A percentile compares a stretch with the other conserved stretches of the same genome.
Evolutionary conservation across 768 basidiomycete species (phyloP).

Genomic region (Boletus vermiculosoides): DNA sequence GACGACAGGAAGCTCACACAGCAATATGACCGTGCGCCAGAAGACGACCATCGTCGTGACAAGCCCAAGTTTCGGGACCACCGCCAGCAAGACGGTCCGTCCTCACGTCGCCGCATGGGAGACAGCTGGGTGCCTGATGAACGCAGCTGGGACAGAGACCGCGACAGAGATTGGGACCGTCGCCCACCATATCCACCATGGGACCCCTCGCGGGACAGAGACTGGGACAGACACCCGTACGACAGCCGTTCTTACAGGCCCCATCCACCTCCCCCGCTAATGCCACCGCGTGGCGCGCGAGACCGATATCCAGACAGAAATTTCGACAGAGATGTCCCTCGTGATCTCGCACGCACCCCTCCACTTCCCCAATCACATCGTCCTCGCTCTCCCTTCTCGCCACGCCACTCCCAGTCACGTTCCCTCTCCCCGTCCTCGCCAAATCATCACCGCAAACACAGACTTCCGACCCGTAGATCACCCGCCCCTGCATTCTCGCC

Average conservation of each 20-base stretch:
- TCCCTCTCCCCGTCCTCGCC: slow-evolving; percentile 39
- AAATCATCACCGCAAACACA: slow-evolving; percentile 32
- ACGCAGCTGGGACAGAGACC: slow-evolving; percentile 24
- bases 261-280: slow-evolving; percentile 1
- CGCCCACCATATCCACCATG: slow-evolving; percentile 16
- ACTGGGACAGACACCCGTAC: slow-evolving; percentile 24
- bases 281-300: slow-evolving; percentile 15
- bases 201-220: slow-evolving; percentile 26
- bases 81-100: slow-evolving; percentile 16
- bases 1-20: slow-evolving; percentile 26
- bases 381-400: slow-evolving; percentile 24
- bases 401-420: slow-evolving; percentile 34
- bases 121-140: slow-evolving; percentile 30
- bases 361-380: slow-evolving; percentile 21
- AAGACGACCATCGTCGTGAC: slow-evolving; percentile 44
- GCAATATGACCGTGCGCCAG: slow-evolving; percentile 41
- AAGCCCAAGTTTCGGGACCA: slow-evolving; percentile 22
- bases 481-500: slow-evolving; percentile 40
- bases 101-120: slow-evolving; percentile 19
- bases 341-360: slow-evolving; percentile 23
- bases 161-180: slow-evolving; percentile 30
- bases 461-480: slow-evolving; percentile 39
- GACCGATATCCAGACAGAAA: slow-evolving; percentile 28
- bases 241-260: slow-evolving; percentile 22
- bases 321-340: slow-evolving; percentile 23